Percentiles rank a stretch among this genome's conserved stretches.
Evolutionary conservation across 2,329 filamentous ascomycete species (phyloP).

Genomic region (Cryphonectria naterciae): DNA sequence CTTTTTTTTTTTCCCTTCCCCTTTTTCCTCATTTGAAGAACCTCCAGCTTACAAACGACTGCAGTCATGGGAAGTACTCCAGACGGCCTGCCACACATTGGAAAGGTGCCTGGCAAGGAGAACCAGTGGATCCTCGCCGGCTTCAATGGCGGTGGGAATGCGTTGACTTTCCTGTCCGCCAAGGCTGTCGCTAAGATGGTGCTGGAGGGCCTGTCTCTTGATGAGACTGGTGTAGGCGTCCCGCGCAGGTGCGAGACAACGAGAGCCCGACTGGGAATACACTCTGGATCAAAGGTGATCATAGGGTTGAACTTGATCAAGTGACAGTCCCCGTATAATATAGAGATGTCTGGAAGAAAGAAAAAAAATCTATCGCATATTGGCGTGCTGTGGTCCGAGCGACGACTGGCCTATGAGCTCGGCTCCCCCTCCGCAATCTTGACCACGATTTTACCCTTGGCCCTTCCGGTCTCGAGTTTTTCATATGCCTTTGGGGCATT

Average conservation of each 20-base stretch:
- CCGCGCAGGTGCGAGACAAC: slow-evolving; percentile 24
- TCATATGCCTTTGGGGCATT: slow-evolving; percentile 61
- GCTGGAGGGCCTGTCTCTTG: slow-evolving; percentile 8
- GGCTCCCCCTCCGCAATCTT: slow-evolving; percentile 25
- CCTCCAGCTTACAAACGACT: slow-evolving; percentile 1
- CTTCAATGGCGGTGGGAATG: slow-evolving; percentile 28
- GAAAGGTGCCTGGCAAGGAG: slow-evolving; percentile 20
- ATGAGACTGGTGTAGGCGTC: slow-evolving; percentile 19
- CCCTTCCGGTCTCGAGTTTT: slow-evolving; percentile 58
- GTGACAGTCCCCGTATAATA: neutral
- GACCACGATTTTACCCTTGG: slow-evolving; percentile 63
- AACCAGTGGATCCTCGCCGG: slow-evolving; percentile 26
- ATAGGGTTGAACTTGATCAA: neutral
- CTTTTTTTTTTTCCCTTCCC: too few species aligned
- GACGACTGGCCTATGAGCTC: neutral
- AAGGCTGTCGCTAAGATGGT: slow-evolving; percentile 25
- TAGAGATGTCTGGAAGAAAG: neutral
- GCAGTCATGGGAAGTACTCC: slow-evolving; percentile 24
- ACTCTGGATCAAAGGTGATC: neutral
- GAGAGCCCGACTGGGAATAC: slow-evolving; percentile 5
- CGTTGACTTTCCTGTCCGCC: slow-evolving; percentile 21
- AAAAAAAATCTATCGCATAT: too few species aligned
- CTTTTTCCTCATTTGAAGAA: neutral
- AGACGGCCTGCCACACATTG: slow-evolving; percentile 24
- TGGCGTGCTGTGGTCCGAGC: neutral